phyloP scores from a whole-genome alignment of 2,329 filamentous ascomycete species.

The Fusarium pseudocircinatum region DNA sequence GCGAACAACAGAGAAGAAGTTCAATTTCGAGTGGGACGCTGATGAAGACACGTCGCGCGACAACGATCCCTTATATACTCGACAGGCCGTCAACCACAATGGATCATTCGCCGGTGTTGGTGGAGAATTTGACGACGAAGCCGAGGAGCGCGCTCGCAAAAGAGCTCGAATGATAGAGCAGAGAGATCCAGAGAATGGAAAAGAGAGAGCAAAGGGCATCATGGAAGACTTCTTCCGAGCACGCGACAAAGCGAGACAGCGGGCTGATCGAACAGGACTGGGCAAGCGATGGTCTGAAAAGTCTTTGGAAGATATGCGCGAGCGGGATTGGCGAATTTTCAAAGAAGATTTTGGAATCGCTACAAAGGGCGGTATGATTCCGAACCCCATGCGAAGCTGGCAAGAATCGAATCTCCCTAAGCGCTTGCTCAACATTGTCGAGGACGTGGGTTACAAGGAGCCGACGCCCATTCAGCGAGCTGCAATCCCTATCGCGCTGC shows the following conservation, averaged over 20 bases:
- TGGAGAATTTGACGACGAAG: constrained; percentile 62
- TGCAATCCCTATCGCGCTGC: constrained; percentile 92
- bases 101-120: constrained; percentile 59
- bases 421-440: constrained; percentile 81
- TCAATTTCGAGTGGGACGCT: constrained; percentile 98
- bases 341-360: constrained; percentile 98
- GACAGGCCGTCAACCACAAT: constrained; percentile 45
- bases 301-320: constrained; percentile 89
- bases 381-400: constrained; percentile 97
- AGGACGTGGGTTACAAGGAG: constrained; percentile 88
- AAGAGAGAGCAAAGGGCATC: constrained; percentile 78
- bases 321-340: constrained; percentile 99
- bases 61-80: constrained; percentile 79
- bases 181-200: constrained; percentile 79
- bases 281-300: constrained; percentile 98
- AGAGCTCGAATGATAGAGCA: constrained; percentile 77
- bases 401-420: constrained; percentile 82
- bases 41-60: constrained; percentile 81
- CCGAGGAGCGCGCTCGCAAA: constrained; percentile 64
- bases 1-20: constrained; percentile 93
- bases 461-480: constrained; percentile 93
- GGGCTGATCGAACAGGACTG: constrained; percentile 76
- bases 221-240: constrained; percentile 81
- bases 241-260: constrained; percentile 72
- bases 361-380: constrained; percentile 90